Percentiles rank a stretch among this genome's conserved stretches.
These are phyloP conservation scores for Ampelomyces quisqualis DNA, from an alignment of 2,329 filamentous ascomycete genomes.

Conservation along the genomic window DNA sequence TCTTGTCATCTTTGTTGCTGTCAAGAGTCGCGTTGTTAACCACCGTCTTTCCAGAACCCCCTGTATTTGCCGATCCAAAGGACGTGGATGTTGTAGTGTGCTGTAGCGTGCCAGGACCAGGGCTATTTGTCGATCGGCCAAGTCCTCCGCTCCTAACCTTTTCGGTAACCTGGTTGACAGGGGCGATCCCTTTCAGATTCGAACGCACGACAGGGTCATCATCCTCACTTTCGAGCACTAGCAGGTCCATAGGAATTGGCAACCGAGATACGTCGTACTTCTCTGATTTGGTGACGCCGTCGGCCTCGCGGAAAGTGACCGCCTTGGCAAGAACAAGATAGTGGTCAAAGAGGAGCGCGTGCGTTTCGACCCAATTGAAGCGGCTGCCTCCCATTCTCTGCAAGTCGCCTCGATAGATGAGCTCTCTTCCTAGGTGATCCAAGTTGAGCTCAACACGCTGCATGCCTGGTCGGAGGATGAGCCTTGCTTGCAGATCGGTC, in stretches of 20 bases:
- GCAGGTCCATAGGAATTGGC: constrained; percentile 93
- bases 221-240: constrained; percentile 88
- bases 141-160: constrained; percentile 53
- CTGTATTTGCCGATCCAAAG: constrained; percentile 45
- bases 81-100: constrained; percentile 70
- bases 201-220: constrained; percentile 88
- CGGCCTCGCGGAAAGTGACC: constrained; percentile 66
- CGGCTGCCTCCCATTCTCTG: constrained; percentile 85
- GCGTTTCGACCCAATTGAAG: constrained; percentile 91
- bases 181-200: constrained; percentile 67
- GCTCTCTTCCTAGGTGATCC: constrained; percentile 86
- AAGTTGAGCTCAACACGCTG: constrained; percentile 82
- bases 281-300: constrained; percentile 72
- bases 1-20: constrained; percentile 66
- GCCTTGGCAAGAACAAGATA: constrained; percentile 90
- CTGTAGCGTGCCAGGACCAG: constrained; percentile 56
- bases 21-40: constrained; percentile 54
- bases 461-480: constrained; percentile 84
- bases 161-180: constrained; percentile 54
- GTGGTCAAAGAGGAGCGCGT: constrained; percentile 92
- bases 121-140: constrained; percentile 48
- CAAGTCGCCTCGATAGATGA: constrained; percentile 86
- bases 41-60: constrained; percentile 55
- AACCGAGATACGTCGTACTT: constrained; percentile 91
- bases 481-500: constrained; percentile 77